Percentiles rank a stretch among this genome's conserved stretches.
Conservation (phyloP, 2,329 filamentous ascomycete genomes). For the Xylariaceae sp. region DNA sequence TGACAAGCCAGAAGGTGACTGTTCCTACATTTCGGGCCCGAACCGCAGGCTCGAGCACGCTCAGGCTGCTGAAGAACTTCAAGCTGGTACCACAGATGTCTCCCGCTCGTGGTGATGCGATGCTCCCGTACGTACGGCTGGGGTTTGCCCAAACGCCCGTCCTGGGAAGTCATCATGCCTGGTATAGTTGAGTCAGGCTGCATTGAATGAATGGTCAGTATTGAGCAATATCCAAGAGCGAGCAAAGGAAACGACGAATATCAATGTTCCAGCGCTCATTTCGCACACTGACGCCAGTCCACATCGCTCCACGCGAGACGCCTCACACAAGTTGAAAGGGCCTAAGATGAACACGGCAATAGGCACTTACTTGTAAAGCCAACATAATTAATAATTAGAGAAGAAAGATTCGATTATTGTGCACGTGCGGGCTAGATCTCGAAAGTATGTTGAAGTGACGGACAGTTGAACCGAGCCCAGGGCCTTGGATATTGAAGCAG, state of each 20-base stretch:
- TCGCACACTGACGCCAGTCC: too few relatives aligned
- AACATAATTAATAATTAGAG: constrained; percentile 11
- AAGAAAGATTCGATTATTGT: too few relatives aligned
- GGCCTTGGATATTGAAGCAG: not conserved
- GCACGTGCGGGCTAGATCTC: too few relatives aligned
- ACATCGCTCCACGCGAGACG: too few relatives aligned
- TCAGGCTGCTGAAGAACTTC: constrained; percentile 91
- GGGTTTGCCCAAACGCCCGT: constrained; percentile 14
- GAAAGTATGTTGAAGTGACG: not conserved
- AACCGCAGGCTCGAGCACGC: constrained; percentile 89
- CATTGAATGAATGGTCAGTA: constrained; percentile 9
- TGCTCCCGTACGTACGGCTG: constrained; percentile 18
- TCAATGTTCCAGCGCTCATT: not conserved
- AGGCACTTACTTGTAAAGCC: constrained; percentile 22
- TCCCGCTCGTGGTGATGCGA: constrained; percentile 68
- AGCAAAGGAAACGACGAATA: not conserved
- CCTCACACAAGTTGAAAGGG: too few relatives aligned
- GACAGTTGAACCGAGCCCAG: not conserved
- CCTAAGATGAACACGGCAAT: not conserved
- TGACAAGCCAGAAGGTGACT: too few relatives aligned
- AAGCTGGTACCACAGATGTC: constrained; percentile 75
- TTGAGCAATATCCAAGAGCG: not conserved
- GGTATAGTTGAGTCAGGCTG: constrained; percentile 23
- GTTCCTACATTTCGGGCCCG: constrained; percentile 79
- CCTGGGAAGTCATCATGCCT: constrained; percentile 17